A percentile compares a stretch with the other conserved stretches of the same genome.
Evolutionary conservation across 306 rosid genomes (phyloP).

Genomic region (Rosa multiflora): DNA sequence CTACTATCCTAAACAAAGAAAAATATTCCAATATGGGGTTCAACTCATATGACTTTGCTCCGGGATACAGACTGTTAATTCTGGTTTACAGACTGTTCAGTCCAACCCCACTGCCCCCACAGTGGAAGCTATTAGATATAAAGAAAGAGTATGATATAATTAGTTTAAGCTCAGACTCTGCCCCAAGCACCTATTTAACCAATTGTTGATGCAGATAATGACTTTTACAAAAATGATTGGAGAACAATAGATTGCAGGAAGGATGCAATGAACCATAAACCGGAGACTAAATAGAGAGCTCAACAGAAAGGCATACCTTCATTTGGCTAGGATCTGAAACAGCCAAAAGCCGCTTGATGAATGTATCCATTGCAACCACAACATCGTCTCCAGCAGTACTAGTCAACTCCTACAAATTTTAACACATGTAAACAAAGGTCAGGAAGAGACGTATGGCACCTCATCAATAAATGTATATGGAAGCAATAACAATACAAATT

Average conservation of each 20-base stretch:
- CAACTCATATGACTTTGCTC: background rate
- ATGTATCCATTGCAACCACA: conserved; percentile 88
- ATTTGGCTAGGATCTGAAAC: conserved; percentile 88
- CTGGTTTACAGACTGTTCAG: background rate
- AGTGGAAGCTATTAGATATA: background rate
- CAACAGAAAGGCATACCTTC: conserved; percentile 52
- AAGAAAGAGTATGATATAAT: background rate
- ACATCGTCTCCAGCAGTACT: conserved; percentile 97
- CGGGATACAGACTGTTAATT: background rate
- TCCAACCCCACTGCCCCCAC: background rate
- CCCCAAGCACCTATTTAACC: background rate
- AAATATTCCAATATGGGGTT: background rate
- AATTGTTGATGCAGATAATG: background rate
- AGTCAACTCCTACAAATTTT: conserved; percentile 67
- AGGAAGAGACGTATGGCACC: background rate
- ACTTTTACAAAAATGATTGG: background rate
- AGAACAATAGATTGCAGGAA: background rate
- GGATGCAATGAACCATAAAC: background rate
- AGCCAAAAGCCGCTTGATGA: conserved; percentile 91
- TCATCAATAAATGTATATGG: background rate
- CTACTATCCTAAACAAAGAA: background rate
- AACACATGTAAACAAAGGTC: conserved; percentile 5
- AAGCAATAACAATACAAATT: background rate
- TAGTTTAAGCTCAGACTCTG: background rate
- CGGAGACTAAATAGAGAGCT: background rate